Conservation (phyloP, 192 early-diverging fungal species). For the Funneliformis geosporum region DNA sequence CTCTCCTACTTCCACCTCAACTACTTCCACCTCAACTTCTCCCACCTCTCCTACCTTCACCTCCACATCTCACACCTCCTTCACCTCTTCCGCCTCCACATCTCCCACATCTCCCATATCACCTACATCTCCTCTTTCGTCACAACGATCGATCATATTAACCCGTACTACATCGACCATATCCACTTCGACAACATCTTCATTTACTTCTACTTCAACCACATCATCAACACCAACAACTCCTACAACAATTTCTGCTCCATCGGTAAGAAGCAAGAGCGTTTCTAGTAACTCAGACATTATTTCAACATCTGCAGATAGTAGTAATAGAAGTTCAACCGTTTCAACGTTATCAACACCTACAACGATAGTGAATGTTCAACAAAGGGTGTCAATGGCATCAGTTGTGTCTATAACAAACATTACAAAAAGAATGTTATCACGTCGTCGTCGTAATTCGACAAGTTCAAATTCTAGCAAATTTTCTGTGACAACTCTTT, state of each 20-base stretch:
- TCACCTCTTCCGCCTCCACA: not conserved
- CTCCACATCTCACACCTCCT: not conserved
- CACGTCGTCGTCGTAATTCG: slow-evolving; percentile 19
- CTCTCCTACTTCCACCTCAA: not conserved
- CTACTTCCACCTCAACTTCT: not conserved
- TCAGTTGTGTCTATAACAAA: not conserved
- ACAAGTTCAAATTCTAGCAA: not conserved
- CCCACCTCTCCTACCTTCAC: not conserved
- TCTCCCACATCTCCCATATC: not conserved
- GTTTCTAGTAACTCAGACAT: not conserved
- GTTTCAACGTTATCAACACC: no score
- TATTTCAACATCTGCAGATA: not conserved
- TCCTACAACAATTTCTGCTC: not conserved
- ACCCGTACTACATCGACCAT: not conserved
- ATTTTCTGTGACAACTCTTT: not conserved
- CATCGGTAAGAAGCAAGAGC: not conserved
- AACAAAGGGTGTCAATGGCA: slow-evolving; percentile 20
- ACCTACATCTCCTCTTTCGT: no score
- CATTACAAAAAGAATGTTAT: slow-evolving; percentile 17
- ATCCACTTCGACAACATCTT: not conserved
- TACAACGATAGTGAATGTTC: not conserved
- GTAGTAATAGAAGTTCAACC: not conserved
- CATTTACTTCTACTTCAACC: not conserved
- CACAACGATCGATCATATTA: no score
- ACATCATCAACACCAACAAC: not conserved